These are phyloP conservation scores for Daldinia vernicosa DNA, from an alignment of 495 filamentous ascomycete genomes.

Conservation along the genomic window DNA sequence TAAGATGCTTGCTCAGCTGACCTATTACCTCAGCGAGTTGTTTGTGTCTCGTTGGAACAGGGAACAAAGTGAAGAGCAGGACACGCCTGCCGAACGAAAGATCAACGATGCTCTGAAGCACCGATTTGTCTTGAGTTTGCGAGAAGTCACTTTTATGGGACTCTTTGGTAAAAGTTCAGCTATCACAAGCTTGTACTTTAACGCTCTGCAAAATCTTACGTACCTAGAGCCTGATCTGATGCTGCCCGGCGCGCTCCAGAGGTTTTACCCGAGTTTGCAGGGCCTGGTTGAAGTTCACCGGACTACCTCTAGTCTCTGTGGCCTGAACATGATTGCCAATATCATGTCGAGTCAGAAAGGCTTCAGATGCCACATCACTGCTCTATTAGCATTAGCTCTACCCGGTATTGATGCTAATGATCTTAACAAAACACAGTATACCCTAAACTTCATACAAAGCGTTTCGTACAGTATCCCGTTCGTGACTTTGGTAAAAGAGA, in stretches of 20 bases:
- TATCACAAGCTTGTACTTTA: constrained; percentile 89
- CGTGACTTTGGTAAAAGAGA: constrained; percentile 76
- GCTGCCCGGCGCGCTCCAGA: constrained; percentile 89
- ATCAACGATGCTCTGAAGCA: constrained; percentile 82
- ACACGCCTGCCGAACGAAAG: constrained; percentile 78
- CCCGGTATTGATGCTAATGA: constrained; percentile 99
- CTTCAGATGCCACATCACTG: constrained; percentile 93
- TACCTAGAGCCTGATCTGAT: constrained; percentile 93
- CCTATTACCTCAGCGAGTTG: constrained; percentile 93
- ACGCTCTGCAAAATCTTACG: constrained; percentile 85
- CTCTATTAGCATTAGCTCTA: constrained; percentile 86
- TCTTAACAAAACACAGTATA: constrained; percentile 93
- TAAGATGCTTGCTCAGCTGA: constrained; percentile 84
- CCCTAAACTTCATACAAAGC: constrained; percentile 91
- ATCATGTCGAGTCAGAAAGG: constrained; percentile 91
- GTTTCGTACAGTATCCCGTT: constrained; percentile 96
- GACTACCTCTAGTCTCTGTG: constrained; percentile 90
- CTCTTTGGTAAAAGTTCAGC: constrained; percentile 94
- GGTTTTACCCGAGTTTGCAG: constrained; percentile 96
- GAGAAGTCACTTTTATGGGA: constrained; percentile 97
- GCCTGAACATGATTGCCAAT: constrained; percentile 86
- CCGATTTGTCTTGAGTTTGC: constrained; percentile 88
- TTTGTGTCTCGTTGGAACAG: constrained; percentile 98
- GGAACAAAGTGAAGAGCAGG: constrained; percentile 90
- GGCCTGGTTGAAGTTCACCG: constrained; percentile 97